phyloP scores from a whole-genome alignment of 2,329 filamentous ascomycete genomes.

The Colletotrichum simmondsii region DNA sequence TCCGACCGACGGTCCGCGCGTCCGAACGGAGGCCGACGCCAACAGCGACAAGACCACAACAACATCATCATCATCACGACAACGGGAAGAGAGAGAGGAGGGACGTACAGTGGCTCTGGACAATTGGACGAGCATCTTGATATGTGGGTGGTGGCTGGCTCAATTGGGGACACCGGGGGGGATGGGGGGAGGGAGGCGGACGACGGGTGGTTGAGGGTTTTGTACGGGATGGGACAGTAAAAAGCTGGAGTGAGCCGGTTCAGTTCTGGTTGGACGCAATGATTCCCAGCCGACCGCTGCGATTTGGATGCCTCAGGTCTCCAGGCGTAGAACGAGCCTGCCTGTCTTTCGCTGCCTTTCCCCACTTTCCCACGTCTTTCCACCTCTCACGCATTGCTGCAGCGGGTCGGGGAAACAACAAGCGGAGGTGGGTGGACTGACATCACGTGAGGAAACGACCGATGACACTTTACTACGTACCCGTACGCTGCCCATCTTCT shows the following conservation, averaged over 20 bases:
- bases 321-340: neutral
- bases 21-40: neutral
- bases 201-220: constrained; percentile 37
- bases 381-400: neutral
- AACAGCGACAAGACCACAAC: neutral
- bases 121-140: constrained; percentile 67
- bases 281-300: constrained; percentile 15
- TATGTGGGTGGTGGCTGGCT: constrained; percentile 54
- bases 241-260: constrained; percentile 35
- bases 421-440: constrained; percentile 42
- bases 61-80: neutral
- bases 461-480: neutral
- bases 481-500: neutral
- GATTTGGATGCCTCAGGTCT: constrained; percentile 27
- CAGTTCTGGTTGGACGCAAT: constrained; percentile 30
- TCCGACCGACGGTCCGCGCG: constrained; percentile 4
- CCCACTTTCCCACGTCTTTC: neutral
- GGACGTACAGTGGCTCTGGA: constrained; percentile 66
- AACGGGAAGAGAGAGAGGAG: neutral
- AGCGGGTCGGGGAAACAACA: constrained; percentile 19
- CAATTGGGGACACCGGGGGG: constrained; percentile 53
- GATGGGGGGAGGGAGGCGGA: constrained; percentile 35
- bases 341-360: neutral
- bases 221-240: constrained; percentile 35
- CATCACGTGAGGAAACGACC: constrained; percentile 27